These are phyloP conservation scores for Auriscalpium vulgare DNA, from an alignment of 768 basidiomycete species.

Conservation along the genomic window DNA sequence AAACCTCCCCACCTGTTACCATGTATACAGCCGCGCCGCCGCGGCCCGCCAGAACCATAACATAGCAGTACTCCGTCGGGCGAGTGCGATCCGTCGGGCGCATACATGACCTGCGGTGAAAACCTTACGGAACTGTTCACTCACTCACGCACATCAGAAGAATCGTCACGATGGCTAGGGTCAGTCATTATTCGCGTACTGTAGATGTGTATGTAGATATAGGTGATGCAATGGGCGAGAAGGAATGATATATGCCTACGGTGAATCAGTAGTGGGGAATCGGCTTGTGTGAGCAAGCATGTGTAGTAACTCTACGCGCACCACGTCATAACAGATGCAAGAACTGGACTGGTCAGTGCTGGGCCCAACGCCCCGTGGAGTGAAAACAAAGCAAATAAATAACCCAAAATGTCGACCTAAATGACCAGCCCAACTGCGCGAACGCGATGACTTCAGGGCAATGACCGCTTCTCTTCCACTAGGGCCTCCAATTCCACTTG, in stretches of 20 bases:
- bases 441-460: slow-evolving; percentile 3
- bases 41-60: no score
- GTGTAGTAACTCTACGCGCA: not conserved
- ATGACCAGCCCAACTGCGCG: not conserved
- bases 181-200: slow-evolving; percentile 2
- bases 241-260: slow-evolving; percentile 12
- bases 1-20: no score
- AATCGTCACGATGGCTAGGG: not conserved
- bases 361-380: not conserved
- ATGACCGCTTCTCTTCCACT: slow-evolving; percentile 3
- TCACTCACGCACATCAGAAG: no score
- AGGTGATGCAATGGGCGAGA: slow-evolving; percentile 1
- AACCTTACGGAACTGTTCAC: no score
- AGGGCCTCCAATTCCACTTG: slow-evolving; percentile 7
- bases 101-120: no score
- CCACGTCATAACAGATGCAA: slow-evolving; percentile 3
- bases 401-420: not conserved
- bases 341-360: slow-evolving; percentile 5
- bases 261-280: not conserved
- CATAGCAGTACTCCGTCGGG: no score
- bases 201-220: not conserved
- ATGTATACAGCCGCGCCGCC: no score
- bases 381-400: slow-evolving; percentile 8
- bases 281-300: not conserved
- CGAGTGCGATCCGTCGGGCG: no score